A percentile compares a stretch with the other conserved stretches of the same genome.
phyloP scores from a whole-genome alignment of 2,329 filamentous ascomycete species.

The Microdochium trichocladiopsis region DNA sequence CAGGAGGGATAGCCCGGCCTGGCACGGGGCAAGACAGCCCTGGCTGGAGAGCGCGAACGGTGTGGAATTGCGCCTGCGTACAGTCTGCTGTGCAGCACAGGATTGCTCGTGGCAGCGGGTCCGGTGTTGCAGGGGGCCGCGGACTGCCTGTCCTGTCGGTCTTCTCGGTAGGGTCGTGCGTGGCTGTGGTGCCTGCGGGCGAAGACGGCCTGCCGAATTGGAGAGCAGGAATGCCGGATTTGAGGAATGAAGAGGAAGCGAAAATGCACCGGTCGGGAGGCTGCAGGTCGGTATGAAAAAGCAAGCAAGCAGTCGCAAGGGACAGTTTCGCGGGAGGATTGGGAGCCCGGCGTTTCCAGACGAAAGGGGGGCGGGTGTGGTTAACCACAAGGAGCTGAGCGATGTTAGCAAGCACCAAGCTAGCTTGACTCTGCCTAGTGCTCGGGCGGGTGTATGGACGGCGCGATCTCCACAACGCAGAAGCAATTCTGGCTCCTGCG shows the following conservation, averaged over 20 bases:
- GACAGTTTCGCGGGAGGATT: not conserved
- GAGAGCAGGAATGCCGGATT: not conserved
- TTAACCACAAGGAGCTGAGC: not conserved
- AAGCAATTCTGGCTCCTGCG: not conserved
- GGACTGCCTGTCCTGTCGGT: not conserved
- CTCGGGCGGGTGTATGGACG: not conserved
- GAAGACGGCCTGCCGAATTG: not conserved
- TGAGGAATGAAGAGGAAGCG: not conserved
- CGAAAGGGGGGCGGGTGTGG: not conserved
- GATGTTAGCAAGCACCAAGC: not conserved
- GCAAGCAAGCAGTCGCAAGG: not conserved
- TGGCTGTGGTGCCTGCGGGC: not conserved
- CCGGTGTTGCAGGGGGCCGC: not conserved
- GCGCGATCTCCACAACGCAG: not conserved
- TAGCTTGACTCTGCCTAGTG: not conserved
- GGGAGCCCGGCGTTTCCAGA: not conserved
- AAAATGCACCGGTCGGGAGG: not conserved
- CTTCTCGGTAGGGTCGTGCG: not conserved
- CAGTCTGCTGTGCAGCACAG: not conserved
- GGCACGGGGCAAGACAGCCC: not conserved
- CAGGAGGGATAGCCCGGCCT: not conserved
- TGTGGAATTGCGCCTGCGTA: not conserved
- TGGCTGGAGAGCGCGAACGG: not conserved
- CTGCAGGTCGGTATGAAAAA: not conserved
- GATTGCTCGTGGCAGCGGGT: not conserved